Conservation (phyloP, 129 eudicot genomes). For the Arctium minus region DNA sequence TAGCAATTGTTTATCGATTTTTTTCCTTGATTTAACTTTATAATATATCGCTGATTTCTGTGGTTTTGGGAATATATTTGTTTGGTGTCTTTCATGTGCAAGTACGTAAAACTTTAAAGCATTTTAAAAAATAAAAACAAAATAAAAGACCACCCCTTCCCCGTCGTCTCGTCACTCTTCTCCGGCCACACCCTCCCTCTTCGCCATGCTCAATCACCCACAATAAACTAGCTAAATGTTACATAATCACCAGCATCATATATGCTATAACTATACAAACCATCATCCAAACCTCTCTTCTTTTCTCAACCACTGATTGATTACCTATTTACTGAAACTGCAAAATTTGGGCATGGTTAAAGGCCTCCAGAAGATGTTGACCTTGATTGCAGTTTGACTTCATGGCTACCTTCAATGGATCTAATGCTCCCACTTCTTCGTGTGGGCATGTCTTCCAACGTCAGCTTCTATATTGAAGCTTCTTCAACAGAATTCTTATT, state of each 20-base stretch:
- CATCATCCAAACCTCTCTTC: constrained; percentile 3
- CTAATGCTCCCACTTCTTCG: background rate
- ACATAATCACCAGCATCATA: constrained; percentile 2
- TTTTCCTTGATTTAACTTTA: background rate
- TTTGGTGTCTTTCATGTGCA: background rate
- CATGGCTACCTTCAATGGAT: constrained; percentile 15
- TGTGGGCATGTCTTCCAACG: constrained; percentile 27
- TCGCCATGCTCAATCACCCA: constrained; percentile 11
- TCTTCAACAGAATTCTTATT: constrained; percentile 10
- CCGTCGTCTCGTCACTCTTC: background rate
- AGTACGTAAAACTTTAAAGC: too few species aligned
- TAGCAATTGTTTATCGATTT: background rate
- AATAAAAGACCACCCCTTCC: too few species aligned
- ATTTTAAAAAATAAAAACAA: too few species aligned
- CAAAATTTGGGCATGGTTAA: constrained; percentile 31
- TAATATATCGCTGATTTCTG: background rate
- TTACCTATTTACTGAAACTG: constrained; percentile 15
- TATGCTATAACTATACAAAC: constrained; percentile 25
- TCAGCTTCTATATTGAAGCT: constrained; percentile 37
- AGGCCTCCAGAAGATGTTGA: background rate
- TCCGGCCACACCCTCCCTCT: background rate
- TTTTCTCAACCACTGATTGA: background rate
- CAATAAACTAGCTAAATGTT: background rate
- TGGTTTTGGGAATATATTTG: background rate
- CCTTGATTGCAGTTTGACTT: constrained; percentile 9